Conservation (phyloP, 768 basidiomycete species). For the Mycena galopus region DNA sequence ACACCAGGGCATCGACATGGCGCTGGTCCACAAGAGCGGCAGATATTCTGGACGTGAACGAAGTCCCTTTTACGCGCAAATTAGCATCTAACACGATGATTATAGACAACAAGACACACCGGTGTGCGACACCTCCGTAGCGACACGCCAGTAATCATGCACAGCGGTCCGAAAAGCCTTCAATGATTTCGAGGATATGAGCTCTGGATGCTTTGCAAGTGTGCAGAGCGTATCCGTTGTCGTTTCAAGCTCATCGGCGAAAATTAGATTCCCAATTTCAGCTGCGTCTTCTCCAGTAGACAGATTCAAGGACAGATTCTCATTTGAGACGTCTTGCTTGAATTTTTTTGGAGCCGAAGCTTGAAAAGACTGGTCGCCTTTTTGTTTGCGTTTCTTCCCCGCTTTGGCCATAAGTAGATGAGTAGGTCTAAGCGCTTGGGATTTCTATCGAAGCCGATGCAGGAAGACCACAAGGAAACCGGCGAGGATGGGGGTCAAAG, state of each 20-base stretch:
- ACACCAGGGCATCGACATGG: constrained; percentile 61
- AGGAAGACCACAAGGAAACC: too few relatives aligned
- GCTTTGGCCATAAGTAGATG: constrained; percentile 39
- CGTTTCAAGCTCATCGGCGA: constrained; percentile 53
- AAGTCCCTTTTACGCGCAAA: constrained; percentile 41
- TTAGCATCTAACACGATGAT: not conserved
- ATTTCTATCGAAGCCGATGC: too few relatives aligned
- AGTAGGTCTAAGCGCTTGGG: not conserved
- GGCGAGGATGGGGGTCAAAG: too few relatives aligned
- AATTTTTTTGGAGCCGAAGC: constrained; percentile 34
- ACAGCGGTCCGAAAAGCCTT: constrained; percentile 54
- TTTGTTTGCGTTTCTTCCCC: constrained; percentile 43
- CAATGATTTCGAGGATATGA: constrained; percentile 49
- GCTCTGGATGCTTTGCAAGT: constrained; percentile 47
- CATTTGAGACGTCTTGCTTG: constrained; percentile 21
- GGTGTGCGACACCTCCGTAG: constrained; percentile 48
- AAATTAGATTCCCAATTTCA: constrained; percentile 49
- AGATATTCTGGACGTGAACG: constrained; percentile 54
- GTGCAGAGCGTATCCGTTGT: constrained; percentile 51
- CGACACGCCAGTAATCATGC: constrained; percentile 54
- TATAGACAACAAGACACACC: constrained; percentile 39
- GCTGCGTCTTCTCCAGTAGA: not conserved
- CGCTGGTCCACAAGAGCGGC: constrained; percentile 59
- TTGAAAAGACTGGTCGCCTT: constrained; percentile 8
- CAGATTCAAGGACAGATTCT: not conserved